Base-by-base conservation (phyloP, 73 alveolate species). In the Halteria grandinella region DNA sequence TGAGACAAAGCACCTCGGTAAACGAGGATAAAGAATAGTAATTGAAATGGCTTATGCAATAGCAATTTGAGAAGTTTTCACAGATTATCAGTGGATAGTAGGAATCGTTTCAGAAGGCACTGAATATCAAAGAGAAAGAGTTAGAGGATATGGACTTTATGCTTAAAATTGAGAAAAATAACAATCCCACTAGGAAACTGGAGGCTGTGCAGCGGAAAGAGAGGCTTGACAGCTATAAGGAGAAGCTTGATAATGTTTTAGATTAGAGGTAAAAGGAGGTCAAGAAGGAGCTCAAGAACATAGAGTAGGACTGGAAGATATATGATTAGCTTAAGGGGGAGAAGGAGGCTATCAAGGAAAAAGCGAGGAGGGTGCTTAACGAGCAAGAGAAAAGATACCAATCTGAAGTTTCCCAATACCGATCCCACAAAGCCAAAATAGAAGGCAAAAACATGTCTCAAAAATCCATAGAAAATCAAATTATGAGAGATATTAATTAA, bases 331-430 rank as follows among this genome's bases (percentile, higher is more conserved):
- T 60, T 1, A 36, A 44, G 5, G 24, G 34, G 41, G 77, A 60
- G 27, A 60, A 60, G 27, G 59, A 60, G 45, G 27, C 7, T 5
- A 15, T 60, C 3, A 32, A 31, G 25, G 58, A 60, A 12, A 36
- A 49, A 29, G 77, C 77, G 5, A 2, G 8, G 17, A 60, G 34
- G 10, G 60, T 60, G 3, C 2, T 60, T 1, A 60, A 18, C 43
- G 77, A 60, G 34, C 45, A 60, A 28, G 43, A 60, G 41, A 7
- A 49, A 5, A 60, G 28, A 31, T 60, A 36, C 27, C 20, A 36
- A 60, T 40, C 48, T 37, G 77, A 60, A 23, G 4, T 60, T 2
- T 60, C 77, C 39, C 37, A 37, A 20, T 60, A 60, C 43, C 37
- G 43, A 37, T 37, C 55, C 7, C 77, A 60, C 23, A 36, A 60